Conservation (phyloP, 352 stramenopile genomes). For the Pythium periplocum region DNA sequence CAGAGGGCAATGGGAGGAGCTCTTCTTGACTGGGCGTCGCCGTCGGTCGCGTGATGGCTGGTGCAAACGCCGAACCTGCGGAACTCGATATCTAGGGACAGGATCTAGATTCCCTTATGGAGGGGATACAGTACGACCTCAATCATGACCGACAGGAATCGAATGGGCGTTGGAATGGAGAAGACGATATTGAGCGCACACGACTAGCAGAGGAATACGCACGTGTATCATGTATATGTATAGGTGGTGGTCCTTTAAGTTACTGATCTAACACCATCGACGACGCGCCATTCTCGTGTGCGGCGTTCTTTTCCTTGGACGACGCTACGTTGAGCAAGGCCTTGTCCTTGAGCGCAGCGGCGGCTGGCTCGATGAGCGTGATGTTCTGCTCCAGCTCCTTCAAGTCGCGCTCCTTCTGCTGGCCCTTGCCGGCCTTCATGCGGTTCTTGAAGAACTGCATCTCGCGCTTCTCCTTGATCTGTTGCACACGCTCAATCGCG, state of each 20-base stretch:
- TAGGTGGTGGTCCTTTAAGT: conserved; percentile 19
- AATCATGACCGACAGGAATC: no score
- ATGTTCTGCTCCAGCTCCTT: conserved; percentile 85
- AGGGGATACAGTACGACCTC: conserved; percentile 7
- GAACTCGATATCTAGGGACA: conserved; percentile 2
- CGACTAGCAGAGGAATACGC: neutral
- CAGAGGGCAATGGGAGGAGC: no score
- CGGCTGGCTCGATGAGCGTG: conserved; percentile 74
- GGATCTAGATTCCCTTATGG: neutral
- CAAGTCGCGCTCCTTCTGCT: conserved; percentile 76
- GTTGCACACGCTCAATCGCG: conserved; percentile 96
- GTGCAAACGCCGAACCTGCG: conserved; percentile 19
- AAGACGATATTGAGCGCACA: no score
- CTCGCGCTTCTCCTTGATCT: conserved; percentile 97
- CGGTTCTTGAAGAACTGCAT: conserved; percentile 96
- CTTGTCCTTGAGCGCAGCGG: conserved; percentile 65
- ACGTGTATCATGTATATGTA: neutral
- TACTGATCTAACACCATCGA: conserved; percentile 88
- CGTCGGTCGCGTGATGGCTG: conserved; percentile 12
- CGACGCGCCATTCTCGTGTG: conserved; percentile 44
- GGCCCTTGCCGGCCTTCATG: conserved; percentile 88
- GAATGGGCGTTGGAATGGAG: no score
- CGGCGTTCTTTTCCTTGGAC: conserved; percentile 59
- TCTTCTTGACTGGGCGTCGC: no score
- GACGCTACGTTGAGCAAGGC: conserved; percentile 63